A percentile compares a stretch with the other conserved stretches of the same genome.
phyloP scores from a whole-genome alignment of 495 filamentous ascomycete genomes.

The Glutinoglossum americanum region DNA sequence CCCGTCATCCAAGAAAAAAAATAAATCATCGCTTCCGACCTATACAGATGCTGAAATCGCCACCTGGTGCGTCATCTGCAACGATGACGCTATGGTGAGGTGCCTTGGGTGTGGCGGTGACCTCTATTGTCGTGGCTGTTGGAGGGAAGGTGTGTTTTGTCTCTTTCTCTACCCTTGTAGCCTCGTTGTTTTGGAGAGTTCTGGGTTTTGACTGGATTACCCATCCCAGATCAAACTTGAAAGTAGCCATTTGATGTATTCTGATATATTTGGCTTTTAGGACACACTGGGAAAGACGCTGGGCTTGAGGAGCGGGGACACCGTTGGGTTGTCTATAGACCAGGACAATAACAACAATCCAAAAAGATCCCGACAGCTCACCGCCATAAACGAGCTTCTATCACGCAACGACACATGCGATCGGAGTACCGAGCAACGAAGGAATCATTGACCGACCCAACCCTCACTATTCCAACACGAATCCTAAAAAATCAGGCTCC shows the following conservation, averaged over 20 bases:
- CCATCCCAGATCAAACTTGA: no score
- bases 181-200: no score
- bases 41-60: constrained; percentile 41
- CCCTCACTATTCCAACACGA: no score
- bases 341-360: neutral
- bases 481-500: no score
- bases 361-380: no score
- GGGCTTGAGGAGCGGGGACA: constrained; percentile 30
- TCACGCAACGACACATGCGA: no score
- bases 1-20: constrained; percentile 13
- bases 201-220: no score
- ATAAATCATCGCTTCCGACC: constrained; percentile 6
- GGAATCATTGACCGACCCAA: no score
- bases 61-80: constrained; percentile 50
- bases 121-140: constrained; percentile 43
- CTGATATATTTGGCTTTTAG: constrained; percentile 8
- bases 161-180: neutral
- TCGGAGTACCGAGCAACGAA: no score
- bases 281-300: constrained; percentile 35
- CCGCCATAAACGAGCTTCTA: no score
- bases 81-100: constrained; percentile 37
- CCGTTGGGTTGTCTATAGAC: neutral
- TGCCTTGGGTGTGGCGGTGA: constrained; percentile 45
- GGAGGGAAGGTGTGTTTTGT: constrained; percentile 24
- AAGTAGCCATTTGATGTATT: no score